Percentiles rank a stretch among this genome's conserved stretches.
phyloP scores from a whole-genome alignment of 257 asterid species.

The Fraxinus cuspidata region DNA sequence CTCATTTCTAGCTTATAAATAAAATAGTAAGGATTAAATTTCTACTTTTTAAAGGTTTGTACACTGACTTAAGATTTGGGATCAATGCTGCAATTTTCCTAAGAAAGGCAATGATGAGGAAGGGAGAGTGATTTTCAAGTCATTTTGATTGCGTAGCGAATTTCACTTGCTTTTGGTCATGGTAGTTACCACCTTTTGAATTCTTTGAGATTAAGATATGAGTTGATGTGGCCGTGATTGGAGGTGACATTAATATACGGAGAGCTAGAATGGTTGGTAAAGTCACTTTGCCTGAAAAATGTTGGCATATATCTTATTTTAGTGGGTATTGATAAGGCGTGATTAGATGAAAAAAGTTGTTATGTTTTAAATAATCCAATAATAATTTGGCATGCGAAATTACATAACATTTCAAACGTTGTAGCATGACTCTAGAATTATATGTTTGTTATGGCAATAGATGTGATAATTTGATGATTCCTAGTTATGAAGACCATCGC shows the following conservation, averaged over 20 bases:
- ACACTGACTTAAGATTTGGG: neutral
- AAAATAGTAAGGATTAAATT: neutral
- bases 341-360: too few species aligned
- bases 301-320: too few species aligned
- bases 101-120: neutral
- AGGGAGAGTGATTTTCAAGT: neutral
- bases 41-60: neutral
- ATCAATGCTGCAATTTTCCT: neutral
- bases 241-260: neutral
- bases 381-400: too few species aligned
- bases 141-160: neutral
- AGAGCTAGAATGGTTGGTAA: too few species aligned
- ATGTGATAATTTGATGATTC: too few species aligned
- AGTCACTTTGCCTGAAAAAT: too few species aligned
- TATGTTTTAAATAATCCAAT: too few species aligned
- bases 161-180: neutral
- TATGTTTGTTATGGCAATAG: too few species aligned
- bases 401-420: too few species aligned
- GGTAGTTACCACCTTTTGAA: neutral
- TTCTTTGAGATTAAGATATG: neutral
- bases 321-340: too few species aligned
- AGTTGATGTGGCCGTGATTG: neutral
- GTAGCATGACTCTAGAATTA: too few species aligned
- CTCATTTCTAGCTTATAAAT: neutral
- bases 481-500: neutral